A percentile compares a stretch with the other conserved stretches of the same genome.
Conservation (phyloP, 2,329 filamentous ascomycete genomes). For the Chaetomium sp. region DNA sequence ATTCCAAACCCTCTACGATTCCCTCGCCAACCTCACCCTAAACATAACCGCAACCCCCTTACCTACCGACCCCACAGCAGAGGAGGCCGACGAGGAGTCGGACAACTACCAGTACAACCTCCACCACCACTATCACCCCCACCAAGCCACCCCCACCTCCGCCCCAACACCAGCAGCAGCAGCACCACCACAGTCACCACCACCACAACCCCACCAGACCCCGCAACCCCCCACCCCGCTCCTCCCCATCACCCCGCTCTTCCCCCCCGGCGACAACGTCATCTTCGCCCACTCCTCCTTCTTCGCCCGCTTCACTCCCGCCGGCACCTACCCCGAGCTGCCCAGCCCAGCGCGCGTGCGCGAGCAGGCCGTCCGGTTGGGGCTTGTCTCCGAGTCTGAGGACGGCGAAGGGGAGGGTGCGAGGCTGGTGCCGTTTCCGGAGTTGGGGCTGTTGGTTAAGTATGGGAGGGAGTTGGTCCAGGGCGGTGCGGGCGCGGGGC, state of each 20-base stretch:
- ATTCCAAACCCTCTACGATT: conserved; percentile 27
- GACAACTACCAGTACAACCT: no score
- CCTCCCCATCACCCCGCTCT: conserved; percentile 21
- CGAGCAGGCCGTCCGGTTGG: conserved; percentile 5
- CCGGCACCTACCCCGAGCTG: conserved; percentile 16
- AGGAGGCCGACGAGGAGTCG: neutral
- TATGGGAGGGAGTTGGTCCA: conserved; percentile 11
- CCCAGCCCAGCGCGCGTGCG: conserved; percentile 23
- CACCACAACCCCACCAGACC: neutral
- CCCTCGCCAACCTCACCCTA: conserved; percentile 16
- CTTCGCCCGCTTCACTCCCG: conserved; percentile 17
- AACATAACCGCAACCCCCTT: neutral
- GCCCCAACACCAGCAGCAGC: neutral
- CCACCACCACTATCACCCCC: neutral
- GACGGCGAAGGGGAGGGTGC: neutral
- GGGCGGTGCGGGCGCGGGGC: neutral
- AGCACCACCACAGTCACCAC: neutral
- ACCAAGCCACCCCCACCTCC: neutral
- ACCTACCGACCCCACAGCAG: neutral
- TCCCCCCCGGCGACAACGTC: conserved; percentile 31
- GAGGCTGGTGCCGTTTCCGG: conserved; percentile 20
- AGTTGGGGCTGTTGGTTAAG: conserved; percentile 23
- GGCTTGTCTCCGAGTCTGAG: neutral
- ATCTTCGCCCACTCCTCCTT: conserved; percentile 32
- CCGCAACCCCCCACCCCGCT: neutral